Evolutionary conservation across 257 asterid genomes (phyloP).

Genomic region (Vinca minor): DNA sequence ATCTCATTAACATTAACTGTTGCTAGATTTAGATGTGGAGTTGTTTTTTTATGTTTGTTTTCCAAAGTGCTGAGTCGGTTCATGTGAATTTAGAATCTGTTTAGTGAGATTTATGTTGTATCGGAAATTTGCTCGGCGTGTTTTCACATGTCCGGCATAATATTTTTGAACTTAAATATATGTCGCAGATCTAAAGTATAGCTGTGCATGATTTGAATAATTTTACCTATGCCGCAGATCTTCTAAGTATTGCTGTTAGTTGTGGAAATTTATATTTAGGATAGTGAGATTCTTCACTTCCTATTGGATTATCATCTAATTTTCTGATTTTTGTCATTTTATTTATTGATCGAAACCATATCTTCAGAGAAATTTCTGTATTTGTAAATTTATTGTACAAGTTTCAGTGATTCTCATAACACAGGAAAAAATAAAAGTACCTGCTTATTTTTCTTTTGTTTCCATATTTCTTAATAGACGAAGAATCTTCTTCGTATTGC

Average conservation of each 20-base stretch:
- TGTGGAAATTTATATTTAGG: not conserved
- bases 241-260: no score
- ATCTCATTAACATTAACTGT: not conserved
- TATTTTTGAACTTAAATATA: no score
- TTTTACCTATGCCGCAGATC: no score
- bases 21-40: not conserved
- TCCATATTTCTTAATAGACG: conserved; percentile 37
- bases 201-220: no score
- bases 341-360: not conserved
- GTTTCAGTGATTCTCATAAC: not conserved
- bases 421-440: not conserved
- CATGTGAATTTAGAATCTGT: not conserved
- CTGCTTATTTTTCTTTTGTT: not conserved
- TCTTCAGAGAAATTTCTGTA: not conserved
- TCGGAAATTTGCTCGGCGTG: no score
- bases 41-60: conserved; percentile 1
- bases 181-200: no score
- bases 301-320: not conserved
- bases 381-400: not conserved
- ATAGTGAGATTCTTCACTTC: not conserved
- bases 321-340: not conserved
- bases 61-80: no score
- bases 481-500: conserved; percentile 92
- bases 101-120: not conserved
- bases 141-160: no score